Conservation (phyloP, 202 grass and related monocot genomes). For the Alloteropsis angusta region DNA sequence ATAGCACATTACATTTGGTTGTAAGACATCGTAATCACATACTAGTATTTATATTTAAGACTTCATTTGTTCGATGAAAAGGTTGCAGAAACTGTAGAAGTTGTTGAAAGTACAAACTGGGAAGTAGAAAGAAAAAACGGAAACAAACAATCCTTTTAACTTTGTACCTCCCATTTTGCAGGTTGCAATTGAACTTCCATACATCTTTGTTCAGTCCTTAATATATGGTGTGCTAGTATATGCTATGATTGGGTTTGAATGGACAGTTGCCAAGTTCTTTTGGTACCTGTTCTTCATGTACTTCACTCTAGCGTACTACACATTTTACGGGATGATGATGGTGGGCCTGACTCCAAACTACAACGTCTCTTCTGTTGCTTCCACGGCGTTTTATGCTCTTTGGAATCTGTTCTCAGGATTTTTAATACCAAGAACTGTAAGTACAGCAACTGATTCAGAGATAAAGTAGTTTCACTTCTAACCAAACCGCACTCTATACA, state of each 20-base stretch:
- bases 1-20: background rate
- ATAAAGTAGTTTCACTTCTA: background rate
- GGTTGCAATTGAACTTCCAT: constrained; percentile 70
- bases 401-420: constrained; percentile 77
- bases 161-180: constrained; percentile 15
- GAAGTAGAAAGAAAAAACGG: background rate
- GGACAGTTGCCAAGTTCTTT: constrained; percentile 63
- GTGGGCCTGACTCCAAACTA: constrained; percentile 65
- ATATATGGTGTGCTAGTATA: constrained; percentile 64
- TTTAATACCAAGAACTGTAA: constrained; percentile 65
- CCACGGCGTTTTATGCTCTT: constrained; percentile 54
- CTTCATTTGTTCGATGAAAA: background rate
- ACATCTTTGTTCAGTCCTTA: constrained; percentile 52
- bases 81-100: background rate
- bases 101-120: background rate
- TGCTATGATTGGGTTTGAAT: constrained; percentile 62
- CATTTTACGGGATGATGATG: constrained; percentile 74
- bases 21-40: constrained; percentile 10
- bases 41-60: background rate
- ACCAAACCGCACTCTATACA: background rate
- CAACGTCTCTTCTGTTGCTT: constrained; percentile 45
- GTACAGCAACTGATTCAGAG: background rate
- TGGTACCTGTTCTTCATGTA: constrained; percentile 86
- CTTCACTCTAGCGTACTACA: constrained; percentile 70
- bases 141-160: background rate